Evolutionary conservation across 2,329 filamentous ascomycete genomes (phyloP).

Genomic region (Exutisphaerella laricina): DNA sequence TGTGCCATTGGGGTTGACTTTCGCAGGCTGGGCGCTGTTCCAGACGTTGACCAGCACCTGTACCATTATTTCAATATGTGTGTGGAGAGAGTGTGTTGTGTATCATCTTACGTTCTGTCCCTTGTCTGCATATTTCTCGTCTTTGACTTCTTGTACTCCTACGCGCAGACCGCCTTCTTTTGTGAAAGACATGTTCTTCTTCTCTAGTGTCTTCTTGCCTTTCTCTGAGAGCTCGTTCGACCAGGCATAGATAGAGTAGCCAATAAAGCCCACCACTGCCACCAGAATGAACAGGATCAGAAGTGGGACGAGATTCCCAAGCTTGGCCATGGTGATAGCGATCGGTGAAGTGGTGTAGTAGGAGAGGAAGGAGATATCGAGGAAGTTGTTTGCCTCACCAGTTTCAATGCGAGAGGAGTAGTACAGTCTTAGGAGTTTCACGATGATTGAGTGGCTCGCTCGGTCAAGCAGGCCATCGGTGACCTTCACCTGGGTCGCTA

Average conservation of each 20-base stretch:
- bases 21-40: conserved; percentile 29
- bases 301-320: conserved; percentile 53
- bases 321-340: conserved; percentile 18
- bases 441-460: too few relatives aligned
- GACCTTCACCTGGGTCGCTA: too few relatives aligned
- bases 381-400: too few relatives aligned
- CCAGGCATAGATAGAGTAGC: conserved; percentile 66
- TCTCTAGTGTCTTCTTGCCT: conserved; percentile 64
- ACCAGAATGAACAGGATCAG: conserved; percentile 58
- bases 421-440: too few relatives aligned
- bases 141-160: conserved; percentile 61
- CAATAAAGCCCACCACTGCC: conserved; percentile 56
- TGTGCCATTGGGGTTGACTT: too few relatives aligned
- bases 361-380: too few relatives aligned
- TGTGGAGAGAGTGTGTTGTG: not conserved
- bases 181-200: conserved; percentile 68
- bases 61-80: not conserved
- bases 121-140: conserved; percentile 66
- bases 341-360: too few relatives aligned
- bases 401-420: too few relatives aligned
- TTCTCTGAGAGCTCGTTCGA: conserved; percentile 59
- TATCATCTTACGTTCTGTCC: conserved; percentile 52
- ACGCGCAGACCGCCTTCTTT: conserved; percentile 68
- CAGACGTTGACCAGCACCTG: conserved; percentile 46
- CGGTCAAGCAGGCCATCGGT: too few relatives aligned